Evolutionary conservation across 2,329 filamentous ascomycete genomes (phyloP).

Genomic region (Trichoderma pleuroti): DNA sequence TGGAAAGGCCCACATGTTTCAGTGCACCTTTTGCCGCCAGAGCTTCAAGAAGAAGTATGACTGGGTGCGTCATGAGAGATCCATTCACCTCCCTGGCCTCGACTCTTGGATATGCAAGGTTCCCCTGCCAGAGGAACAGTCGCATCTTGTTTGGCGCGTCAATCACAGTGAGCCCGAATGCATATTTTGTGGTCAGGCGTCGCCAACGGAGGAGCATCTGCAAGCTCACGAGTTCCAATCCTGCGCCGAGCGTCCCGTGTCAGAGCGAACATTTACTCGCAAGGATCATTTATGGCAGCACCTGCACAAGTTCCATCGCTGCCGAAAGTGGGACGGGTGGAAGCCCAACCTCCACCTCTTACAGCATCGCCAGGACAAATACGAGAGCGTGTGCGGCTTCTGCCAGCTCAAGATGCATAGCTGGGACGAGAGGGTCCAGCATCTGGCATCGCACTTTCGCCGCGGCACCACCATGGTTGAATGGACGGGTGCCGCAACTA

Average conservation of each 20-base stretch:
- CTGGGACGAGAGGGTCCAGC: slow-evolving; percentile 37
- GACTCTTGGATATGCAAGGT: slow-evolving; percentile 50
- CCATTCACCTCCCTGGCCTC: slow-evolving; percentile 44
- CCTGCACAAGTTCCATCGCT: slow-evolving; percentile 42
- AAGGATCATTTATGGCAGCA: slow-evolving; percentile 44
- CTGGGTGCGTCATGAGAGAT: slow-evolving; percentile 48
- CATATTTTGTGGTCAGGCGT: slow-evolving; percentile 36
- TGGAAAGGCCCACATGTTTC: slow-evolving; percentile 28
- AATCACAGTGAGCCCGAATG: slow-evolving; percentile 42
- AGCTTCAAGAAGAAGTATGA: slow-evolving; percentile 41
- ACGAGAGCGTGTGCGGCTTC: slow-evolving; percentile 36
- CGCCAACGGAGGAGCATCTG: slow-evolving; percentile 36
- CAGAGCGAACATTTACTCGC: slow-evolving; percentile 42
- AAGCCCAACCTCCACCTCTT: slow-evolving; percentile 38
- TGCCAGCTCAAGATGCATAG: slow-evolving; percentile 35
- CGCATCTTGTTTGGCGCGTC: slow-evolving; percentile 48
- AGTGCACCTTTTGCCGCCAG: slow-evolving; percentile 39
- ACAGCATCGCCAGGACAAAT: slow-evolving; percentile 28
- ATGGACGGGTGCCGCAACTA: slow-evolving; percentile 41
- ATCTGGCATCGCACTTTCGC: slow-evolving; percentile 43
- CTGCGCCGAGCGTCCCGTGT: slow-evolving; percentile 46
- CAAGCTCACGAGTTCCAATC: slow-evolving; percentile 41
- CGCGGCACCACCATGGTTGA: slow-evolving; percentile 41
- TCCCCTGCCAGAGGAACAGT: slow-evolving; percentile 31
- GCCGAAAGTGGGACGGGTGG: slow-evolving; percentile 48